Base-by-base conservation (phyloP, 352 stramenopile genomes). In the Globisporangium parvum region DNA sequence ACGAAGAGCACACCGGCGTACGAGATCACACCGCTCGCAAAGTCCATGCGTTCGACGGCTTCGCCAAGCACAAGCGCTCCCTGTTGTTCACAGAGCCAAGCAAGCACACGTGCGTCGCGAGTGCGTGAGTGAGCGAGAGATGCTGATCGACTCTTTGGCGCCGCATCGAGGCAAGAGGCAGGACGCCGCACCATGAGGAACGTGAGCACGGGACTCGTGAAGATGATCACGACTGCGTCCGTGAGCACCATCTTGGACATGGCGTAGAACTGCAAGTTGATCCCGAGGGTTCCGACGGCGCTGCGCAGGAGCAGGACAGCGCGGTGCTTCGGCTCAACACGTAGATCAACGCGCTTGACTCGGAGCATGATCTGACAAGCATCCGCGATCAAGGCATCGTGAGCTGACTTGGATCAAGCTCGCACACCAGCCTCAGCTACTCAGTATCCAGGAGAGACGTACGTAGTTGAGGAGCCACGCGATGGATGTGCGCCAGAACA, bases 241-340 rank as follows among this genome's bases (percentile, higher is more conserved):
- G 80, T 80, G 23, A 90, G 65, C 20, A 87, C 77, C 80, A 90
- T 90, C 55, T 88, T 70, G 6, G 77, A 75, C 47, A 88, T 69
- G 1, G 77, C 71, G 47, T 85, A 90, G 54, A 85, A 87, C 15
- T 65, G 55, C 28, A 88, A 60, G 12, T 66, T 74, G 20, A 88
- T 64, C 20, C 70, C 68, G 24, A 82, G 21, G 20, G 76, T 80
- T 44, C 77, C 77, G 51, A 82, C 65, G 39, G 83, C 53, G 52
- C 70, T 82, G 9, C 77, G 75, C 28, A 85, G 69, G 14, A 83
- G 53, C 24, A 88, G 51, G 18, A 82, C 23, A 12, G 50, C 51
- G 10, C 73, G 67, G 23, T 71, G 66, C 47, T 74, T 66, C 0
- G 53, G 60, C 8, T 61, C 55, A 20, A 88, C 64, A 35, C 63